Evolutionary conservation across 2,329 filamentous ascomycete species (phyloP).

Genomic region (Paecilomyces fulvus): DNA sequence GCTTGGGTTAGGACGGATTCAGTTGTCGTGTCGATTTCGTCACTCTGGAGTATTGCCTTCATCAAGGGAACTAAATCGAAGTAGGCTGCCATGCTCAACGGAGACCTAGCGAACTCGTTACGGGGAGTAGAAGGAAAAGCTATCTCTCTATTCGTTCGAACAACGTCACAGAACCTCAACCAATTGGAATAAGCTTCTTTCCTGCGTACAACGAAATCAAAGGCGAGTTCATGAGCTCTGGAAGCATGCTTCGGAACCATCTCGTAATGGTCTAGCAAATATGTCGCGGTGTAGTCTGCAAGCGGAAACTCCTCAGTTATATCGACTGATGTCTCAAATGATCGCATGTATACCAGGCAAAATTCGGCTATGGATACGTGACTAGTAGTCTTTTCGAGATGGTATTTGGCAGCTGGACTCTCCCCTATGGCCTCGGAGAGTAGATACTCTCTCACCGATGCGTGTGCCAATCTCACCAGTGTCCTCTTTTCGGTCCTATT

Average conservation of each 20-base stretch:
- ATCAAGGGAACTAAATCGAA: background rate
- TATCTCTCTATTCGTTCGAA: background rate
- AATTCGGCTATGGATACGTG: conserved; percentile 4
- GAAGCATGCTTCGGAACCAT: background rate
- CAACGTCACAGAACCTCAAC: background rate
- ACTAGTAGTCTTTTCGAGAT: background rate
- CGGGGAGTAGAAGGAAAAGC: background rate
- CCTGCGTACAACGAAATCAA: conserved; percentile 2
- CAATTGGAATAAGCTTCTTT: conserved; percentile 1
- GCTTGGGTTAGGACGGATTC: background rate
- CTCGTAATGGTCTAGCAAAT: conserved; percentile 5
- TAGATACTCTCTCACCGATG: conserved; percentile 5
- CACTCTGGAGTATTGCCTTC: background rate
- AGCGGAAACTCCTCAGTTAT: conserved; percentile 1
- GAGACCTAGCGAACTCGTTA: background rate
- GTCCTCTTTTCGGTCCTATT: background rate
- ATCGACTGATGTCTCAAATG: background rate
- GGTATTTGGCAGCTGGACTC: background rate
- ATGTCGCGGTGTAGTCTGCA: background rate
- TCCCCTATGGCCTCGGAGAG: conserved; percentile 1
- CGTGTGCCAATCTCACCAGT: conserved; percentile 4
- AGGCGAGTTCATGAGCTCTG: background rate
- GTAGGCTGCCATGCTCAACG: background rate
- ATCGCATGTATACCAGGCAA: conserved; percentile 3
- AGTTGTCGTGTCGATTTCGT: conserved; percentile 1